Conservation (phyloP, 2,329 filamentous ascomycete genomes). For the Capronia americana region DNA sequence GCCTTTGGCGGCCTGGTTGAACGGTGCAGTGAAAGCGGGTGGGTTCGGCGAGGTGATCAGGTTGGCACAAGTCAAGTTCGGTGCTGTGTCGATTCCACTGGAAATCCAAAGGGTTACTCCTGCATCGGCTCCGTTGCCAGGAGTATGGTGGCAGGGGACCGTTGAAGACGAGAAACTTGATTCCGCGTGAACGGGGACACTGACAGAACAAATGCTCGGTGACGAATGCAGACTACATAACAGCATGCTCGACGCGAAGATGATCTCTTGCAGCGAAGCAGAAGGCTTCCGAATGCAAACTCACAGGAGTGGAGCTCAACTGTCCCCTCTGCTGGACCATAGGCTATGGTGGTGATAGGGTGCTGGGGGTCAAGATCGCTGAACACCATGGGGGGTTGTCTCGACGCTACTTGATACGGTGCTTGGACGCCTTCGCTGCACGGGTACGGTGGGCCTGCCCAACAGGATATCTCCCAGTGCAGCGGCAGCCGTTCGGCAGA, state of each 20-base stretch:
- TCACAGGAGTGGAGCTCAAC: conserved; percentile 16
- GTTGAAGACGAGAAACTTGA: conserved; percentile 6
- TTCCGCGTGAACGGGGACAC: conserved; percentile 14
- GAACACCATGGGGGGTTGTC: conserved; percentile 16
- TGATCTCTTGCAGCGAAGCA: conserved; percentile 20
- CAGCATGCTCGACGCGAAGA: conserved; percentile 14
- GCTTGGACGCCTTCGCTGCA: conserved; percentile 14
- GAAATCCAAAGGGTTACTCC: conserved; percentile 4
- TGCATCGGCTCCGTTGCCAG: conserved; percentile 3
- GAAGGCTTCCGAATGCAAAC: conserved; percentile 15
- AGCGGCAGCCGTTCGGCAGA: conserved; percentile 19
- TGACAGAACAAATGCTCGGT: conserved; percentile 11
- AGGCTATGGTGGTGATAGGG: conserved; percentile 18
- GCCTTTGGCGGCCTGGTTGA: conserved; percentile 14
- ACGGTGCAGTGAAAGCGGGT: conserved; percentile 10
- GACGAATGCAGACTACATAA: conserved; percentile 15
- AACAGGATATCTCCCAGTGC: conserved; percentile 21
- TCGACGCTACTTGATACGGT: conserved; percentile 22
- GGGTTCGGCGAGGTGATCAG: conserved; percentile 15
- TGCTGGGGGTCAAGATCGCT: conserved; percentile 22
- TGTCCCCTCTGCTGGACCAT: conserved; percentile 7
- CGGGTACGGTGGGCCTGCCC: conserved; percentile 24
- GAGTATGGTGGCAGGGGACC: conserved; percentile 5
- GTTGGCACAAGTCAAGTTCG: conserved; percentile 15
- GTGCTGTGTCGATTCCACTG: conserved; percentile 11